Evolutionary conservation across 176 grass and related monocot species (phyloP), one percentile per base, ranked within the genome.

Genomic region (Oryza punctata): DNA sequence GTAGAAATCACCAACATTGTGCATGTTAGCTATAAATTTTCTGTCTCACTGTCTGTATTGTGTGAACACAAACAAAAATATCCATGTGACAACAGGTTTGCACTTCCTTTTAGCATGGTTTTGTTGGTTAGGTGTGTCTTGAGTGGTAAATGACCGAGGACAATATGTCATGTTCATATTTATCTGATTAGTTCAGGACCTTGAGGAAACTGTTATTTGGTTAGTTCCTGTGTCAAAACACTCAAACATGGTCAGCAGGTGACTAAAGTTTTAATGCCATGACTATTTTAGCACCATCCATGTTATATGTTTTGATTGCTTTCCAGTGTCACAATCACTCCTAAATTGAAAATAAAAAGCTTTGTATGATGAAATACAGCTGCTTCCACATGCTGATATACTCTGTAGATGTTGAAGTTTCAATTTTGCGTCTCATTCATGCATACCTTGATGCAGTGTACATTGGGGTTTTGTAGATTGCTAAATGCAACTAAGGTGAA

Each of bases 1-100:
- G 27, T 76, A 76, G 49, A 63, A 81, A 47, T 67, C 68, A 61
- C 52, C 81, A 32, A 28, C 14, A 33, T 32, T 27, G 14, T 30
- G 69, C 28, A 77, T 82, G 38, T 63, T 40, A 63, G 72, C 46
- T 81, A 70, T 82, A 64, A 87, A 77, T 82, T 15, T 70, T 82
- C 15, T 87, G 27, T 77, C 38, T 9, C 76, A 70, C 6, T 87
- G 38, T 77, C 28, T 49, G 28, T 23, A 24, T 70, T 63, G 52
- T 25, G 2, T 69, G 5, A 75, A 13, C 4, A 10, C 3, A 76
- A 75, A 21, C 26, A 46, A 46, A 76, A 21, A 60, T 47, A 37
- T 70, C 37, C 13, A 81, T 59, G 2, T 75, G 24, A 40, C 38
- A 66, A 61, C 32, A 2, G 69, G 3, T 24, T 54, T 75, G 44